phyloP scores from a whole-genome alignment of 2,329 filamentous ascomycete genomes.

The Massarina eburnea region DNA sequence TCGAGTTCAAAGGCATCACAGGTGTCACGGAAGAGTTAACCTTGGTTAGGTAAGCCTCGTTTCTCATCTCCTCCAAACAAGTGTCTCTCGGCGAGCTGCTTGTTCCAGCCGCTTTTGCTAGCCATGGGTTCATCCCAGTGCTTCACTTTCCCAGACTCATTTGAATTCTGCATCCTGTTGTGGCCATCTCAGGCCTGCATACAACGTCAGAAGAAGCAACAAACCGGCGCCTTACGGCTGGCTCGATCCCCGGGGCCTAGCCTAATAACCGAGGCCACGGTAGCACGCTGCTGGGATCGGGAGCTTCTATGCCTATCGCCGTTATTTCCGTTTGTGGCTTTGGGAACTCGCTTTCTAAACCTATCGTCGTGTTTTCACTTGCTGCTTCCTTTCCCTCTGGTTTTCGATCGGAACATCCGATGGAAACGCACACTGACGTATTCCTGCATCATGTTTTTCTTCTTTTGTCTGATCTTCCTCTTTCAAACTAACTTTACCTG shows the following conservation, averaged over 20 bases:
- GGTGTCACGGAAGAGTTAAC: conserved; percentile 50
- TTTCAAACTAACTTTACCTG: too few relatives aligned
- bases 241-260: background rate
- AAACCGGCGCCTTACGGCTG: background rate
- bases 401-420: background rate
- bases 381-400: background rate
- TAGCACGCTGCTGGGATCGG: conserved; percentile 13
- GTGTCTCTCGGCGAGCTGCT: background rate
- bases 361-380: background rate
- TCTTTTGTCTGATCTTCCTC: background rate
- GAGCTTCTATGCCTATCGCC: conserved; percentile 15
- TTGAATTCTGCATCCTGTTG: conserved; percentile 1
- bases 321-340: conserved; percentile 10
- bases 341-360: conserved; percentile 14
- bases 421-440: background rate
- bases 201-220: conserved; percentile 2
- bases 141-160: background rate
- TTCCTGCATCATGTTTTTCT: background rate
- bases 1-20: conserved; percentile 47
- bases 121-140: background rate
- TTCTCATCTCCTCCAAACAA: conserved; percentile 7
- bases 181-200: conserved; percentile 3
- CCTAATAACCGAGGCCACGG: conserved; percentile 3
- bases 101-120: conserved; percentile 1
- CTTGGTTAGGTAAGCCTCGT: conserved; percentile 49